These are phyloP conservation scores for Fusarium subtropicale DNA, from an alignment of 2,329 filamentous ascomycete genomes.

Conservation along the genomic window DNA sequence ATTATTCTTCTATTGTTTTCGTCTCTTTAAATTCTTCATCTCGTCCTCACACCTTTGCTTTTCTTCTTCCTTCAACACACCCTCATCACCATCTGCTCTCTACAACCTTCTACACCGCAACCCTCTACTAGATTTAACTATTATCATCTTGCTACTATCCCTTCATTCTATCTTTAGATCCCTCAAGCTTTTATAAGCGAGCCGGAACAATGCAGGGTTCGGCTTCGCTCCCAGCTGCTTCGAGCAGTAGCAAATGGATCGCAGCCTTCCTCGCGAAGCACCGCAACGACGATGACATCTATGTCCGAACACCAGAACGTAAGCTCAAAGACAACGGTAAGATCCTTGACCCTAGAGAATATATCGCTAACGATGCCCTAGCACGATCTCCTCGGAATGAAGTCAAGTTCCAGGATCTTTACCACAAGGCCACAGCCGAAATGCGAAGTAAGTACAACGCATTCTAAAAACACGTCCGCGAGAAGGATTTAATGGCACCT, in stretches of 20 bases:
- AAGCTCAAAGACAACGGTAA: neutral
- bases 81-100: neutral
- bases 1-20: neutral
- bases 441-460: conserved; percentile 17
- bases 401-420: conserved; percentile 9
- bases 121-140: neutral
- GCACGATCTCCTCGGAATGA: neutral
- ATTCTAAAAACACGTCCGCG: neutral
- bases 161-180: neutral
- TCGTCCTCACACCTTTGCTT: neutral
- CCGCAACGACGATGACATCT: neutral
- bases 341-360: neutral
- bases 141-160: neutral
- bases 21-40: neutral
- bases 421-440: conserved; percentile 19
- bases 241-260: conserved; percentile 25
- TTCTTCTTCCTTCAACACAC: neutral
- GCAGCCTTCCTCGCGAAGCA: neutral
- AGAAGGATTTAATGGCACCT: neutral
- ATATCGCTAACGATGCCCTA: neutral
- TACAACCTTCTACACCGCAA: neutral
- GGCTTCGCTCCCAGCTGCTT: conserved; percentile 19
- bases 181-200: neutral
- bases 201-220: conserved; percentile 19
- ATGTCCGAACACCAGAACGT: neutral